A percentile compares a stretch with the other conserved stretches of the same genome.
These are phyloP conservation scores for Rhizopus sp. DNA, from an alignment of 371 early-diverging fungal genomes.

Conservation along the genomic window DNA sequence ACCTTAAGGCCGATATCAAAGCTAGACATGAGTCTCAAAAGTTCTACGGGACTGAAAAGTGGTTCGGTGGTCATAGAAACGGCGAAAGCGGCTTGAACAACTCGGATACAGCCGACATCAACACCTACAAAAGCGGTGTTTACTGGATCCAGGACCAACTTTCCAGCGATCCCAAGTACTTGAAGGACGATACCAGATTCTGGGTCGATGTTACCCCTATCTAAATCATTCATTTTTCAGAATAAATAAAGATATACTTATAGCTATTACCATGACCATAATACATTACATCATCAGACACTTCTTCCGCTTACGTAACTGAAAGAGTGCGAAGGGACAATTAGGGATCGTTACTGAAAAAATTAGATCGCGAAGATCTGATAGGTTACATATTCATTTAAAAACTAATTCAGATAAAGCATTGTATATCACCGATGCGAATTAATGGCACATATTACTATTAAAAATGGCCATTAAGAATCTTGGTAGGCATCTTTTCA, in stretches of 20 bases:
- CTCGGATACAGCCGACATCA: constrained; percentile 7
- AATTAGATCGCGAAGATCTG: too few relatives aligned
- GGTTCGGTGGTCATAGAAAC: constrained; percentile 14
- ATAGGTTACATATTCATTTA: too few relatives aligned
- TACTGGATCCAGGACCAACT: constrained; percentile 10
- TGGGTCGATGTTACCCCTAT: constrained; percentile 10
- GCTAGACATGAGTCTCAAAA: constrained; percentile 12
- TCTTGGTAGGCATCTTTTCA: too few relatives aligned
- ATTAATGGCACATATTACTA: too few relatives aligned
- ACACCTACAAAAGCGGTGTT: constrained; percentile 8
- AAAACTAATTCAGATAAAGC: too few relatives aligned
- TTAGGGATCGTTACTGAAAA: too few relatives aligned
- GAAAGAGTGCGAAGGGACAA: too few relatives aligned
- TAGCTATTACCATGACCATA: too few relatives aligned
- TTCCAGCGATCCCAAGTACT: constrained; percentile 1
- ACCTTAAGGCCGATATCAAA: constrained; percentile 4
- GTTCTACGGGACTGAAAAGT: constrained; percentile 5
- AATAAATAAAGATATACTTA: neutral
- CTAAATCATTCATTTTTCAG: neutral
- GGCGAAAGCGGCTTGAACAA: constrained; percentile 6
- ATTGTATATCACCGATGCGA: too few relatives aligned
- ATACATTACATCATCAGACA: too few relatives aligned
- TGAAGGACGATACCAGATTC: constrained; percentile 11
- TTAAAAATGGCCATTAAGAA: too few relatives aligned
- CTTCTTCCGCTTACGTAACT: too few relatives aligned